Percentiles rank a stretch among this genome's conserved stretches.
These are phyloP conservation scores for Pseudotulostoma volvatum DNA, from an alignment of 495 filamentous ascomycete genomes.

Conservation along the genomic window DNA sequence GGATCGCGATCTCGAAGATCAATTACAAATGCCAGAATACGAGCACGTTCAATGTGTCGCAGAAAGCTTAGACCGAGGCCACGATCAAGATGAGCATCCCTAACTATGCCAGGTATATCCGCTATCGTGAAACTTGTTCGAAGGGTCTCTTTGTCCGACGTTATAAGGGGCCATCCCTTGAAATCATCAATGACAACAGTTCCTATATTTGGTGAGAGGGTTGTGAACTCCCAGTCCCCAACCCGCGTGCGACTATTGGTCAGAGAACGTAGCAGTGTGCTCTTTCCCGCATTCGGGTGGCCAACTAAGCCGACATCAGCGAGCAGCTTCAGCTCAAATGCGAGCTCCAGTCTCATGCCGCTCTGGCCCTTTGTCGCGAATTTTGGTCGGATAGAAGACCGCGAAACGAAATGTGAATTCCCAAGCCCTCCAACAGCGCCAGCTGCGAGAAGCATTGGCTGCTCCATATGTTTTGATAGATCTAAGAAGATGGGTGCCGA, in stretches of 20 bases:
- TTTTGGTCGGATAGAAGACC: conserved; percentile 50
- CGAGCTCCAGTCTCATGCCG: conserved; percentile 59
- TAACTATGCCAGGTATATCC: conserved; percentile 85
- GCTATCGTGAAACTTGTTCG: conserved; percentile 80
- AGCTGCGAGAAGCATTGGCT: conserved; percentile 75
- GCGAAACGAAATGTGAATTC: conserved; percentile 80
- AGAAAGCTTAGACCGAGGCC: conserved; percentile 85
- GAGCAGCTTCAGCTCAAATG: conserved; percentile 86
- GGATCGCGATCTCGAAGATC: conserved; percentile 72
- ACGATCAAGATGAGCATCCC: conserved; percentile 80
- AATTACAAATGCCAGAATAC: conserved; percentile 83
- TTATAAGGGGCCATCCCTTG: conserved; percentile 45
- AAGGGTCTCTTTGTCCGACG: conserved; percentile 15
- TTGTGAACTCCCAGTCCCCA: conserved; percentile 94
- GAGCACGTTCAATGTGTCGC: conserved; percentile 83
- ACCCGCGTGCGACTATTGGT: conserved; percentile 75
- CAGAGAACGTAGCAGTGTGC: conserved; percentile 73
- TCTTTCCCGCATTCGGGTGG: conserved; percentile 91
- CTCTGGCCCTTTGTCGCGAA: conserved; percentile 77
- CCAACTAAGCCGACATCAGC: conserved; percentile 92
- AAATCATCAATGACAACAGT: conserved; percentile 82
- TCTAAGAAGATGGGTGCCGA: conserved; percentile 62
- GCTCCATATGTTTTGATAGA: conserved; percentile 60
- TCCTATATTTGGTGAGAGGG: conserved; percentile 81
- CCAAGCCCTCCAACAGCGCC: conserved; percentile 81